Evolutionary conservation across 73 alveolate genomes (phyloP).

Genomic region (Uronychia setigera): DNA sequence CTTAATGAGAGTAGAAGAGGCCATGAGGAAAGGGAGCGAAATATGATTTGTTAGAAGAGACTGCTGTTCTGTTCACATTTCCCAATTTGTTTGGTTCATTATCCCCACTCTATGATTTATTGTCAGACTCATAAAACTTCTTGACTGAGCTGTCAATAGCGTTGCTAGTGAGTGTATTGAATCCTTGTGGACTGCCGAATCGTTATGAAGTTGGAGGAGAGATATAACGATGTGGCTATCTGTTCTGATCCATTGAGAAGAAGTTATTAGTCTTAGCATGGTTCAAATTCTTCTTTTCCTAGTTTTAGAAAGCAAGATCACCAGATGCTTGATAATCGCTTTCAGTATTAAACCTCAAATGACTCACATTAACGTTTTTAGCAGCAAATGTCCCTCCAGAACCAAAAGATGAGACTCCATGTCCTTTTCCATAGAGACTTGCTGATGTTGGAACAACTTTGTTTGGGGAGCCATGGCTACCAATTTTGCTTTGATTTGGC

Average conservation of each 20-base stretch:
- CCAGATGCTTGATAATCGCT: background rate
- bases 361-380: background rate
- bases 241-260: background rate
- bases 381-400: background rate
- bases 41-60: background rate
- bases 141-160: background rate
- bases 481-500: no score
- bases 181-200: background rate
- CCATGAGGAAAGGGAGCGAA: background rate
- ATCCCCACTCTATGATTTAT: background rate
- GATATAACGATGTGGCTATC: background rate
- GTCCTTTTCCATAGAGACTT: background rate
- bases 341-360: background rate
- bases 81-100: background rate
- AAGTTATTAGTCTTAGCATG: no score
- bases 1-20: background rate
- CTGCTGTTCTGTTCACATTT: background rate
- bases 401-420: background rate
- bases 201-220: background rate
- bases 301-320: background rate
- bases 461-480: no score
- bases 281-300: background rate
- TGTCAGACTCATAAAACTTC: background rate
- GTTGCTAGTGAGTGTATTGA: background rate
- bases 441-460: background rate